A percentile compares a stretch with the other conserved stretches of the same genome.
phyloP scores from a whole-genome alignment of 2,329 filamentous ascomycete species.

The Colletotrichum costaricense region DNA sequence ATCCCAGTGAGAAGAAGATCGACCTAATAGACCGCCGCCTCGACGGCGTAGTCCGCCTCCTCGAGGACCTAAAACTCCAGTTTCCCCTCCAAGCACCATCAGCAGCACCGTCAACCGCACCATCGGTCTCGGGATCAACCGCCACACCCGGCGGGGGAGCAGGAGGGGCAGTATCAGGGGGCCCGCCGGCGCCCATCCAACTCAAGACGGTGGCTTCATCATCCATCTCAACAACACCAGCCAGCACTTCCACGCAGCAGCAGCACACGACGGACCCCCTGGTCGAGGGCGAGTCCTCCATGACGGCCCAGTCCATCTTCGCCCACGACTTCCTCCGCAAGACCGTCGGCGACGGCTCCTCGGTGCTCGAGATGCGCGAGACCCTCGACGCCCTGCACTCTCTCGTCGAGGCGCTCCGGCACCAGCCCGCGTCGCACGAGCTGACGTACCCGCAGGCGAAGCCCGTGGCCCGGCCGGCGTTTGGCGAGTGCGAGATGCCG shows the following conservation, averaged over 20 bases:
- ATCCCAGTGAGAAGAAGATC: conserved; percentile 36
- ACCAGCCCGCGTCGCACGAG: conserved; percentile 40
- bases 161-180: no score
- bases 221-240: conserved; percentile 28
- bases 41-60: conserved; percentile 46
- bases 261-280: conserved; percentile 42
- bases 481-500: conserved; percentile 33
- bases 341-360: conserved; percentile 45
- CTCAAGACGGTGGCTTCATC: not conserved
- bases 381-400: conserved; percentile 48
- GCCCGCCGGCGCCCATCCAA: not conserved
- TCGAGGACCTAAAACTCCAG: conserved; percentile 46
- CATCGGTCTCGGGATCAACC: not conserved
- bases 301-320: conserved; percentile 58
- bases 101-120: not conserved
- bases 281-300: conserved; percentile 57
- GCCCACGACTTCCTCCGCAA: conserved; percentile 57
- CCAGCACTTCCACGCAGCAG: conserved; percentile 34
- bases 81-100: conserved; percentile 32
- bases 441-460: conserved; percentile 41
- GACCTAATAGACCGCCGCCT: conserved; percentile 50
- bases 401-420: conserved; percentile 42
- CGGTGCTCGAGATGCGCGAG: conserved; percentile 47
- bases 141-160: not conserved
- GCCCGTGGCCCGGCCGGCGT: not conserved